Evolutionary conservation across 768 basidiomycete species (phyloP), one percentile per base, ranked within the genome.

Genomic region (Trametes meyenii): DNA sequence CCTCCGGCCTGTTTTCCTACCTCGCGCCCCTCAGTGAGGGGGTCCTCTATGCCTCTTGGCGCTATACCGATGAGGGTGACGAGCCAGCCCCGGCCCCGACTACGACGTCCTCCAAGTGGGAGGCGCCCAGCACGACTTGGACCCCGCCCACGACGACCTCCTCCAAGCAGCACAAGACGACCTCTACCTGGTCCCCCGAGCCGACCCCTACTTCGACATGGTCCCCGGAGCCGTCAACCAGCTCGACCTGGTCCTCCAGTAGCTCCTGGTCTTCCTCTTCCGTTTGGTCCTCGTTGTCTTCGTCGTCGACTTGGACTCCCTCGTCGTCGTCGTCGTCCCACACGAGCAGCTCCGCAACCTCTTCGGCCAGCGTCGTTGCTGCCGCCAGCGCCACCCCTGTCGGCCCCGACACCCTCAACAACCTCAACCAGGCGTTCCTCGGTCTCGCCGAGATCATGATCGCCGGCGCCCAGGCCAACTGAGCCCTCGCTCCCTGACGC

Each of bases 41-140:
- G 44, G 81, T 88, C 5, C 67, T 92, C 52, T 81, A 80, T 63
- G 88, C 85, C 50, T 66, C 71, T 7, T 93, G 90, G 90, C 78
- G 70, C 63, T 87, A 77, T 75, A 74, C 73, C 60, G 79, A 75
- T 56, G 82, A 69, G 51, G 75, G 70, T 35, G 72, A 69, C 68
- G 69, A 6, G 43, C 38, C 43, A 1, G 43, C 55, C 23, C 14
- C 23, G 10, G 23, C 43, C 35, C 8, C 43, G 43, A 44, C 17
- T 8, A 16, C 43, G 10, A 51, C 63, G n/a, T 24, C 58, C 19
- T 68, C 68, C 12, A 44, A 51, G 24, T 63, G 66, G 53, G 50
- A 26, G 19, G 14, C 61, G 16, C 72, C 76, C n/a, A 58, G 73
- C 67, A 50, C 57, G 63, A 60, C 68, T 26, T 46, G 45, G 45